Evolutionary conservation across 805 yeast species (phyloP).

Genomic region (Hanseniaspora hatyaiensis): DNA sequence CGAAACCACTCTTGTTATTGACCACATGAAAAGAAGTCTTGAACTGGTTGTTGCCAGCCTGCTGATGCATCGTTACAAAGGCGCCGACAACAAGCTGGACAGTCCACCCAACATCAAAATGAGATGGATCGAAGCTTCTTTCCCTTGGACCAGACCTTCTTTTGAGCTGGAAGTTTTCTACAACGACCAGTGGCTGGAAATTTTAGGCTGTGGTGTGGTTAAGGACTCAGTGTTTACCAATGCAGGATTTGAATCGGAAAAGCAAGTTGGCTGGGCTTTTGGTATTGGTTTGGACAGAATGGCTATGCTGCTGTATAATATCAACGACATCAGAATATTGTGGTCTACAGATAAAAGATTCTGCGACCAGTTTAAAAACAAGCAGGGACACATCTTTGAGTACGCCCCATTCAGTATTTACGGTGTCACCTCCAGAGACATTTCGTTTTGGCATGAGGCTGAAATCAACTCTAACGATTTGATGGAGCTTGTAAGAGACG

Average conservation of each 20-base stretch:
- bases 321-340: conserved; percentile 87
- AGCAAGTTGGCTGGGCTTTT: conserved; percentile 89
- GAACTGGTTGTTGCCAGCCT: conserved; percentile 75
- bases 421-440: conserved; percentile 77
- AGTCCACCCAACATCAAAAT: conserved; percentile 63
- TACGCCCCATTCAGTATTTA: conserved; percentile 84
- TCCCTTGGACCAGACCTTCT: conserved; percentile 97
- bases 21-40: conserved; percentile 74
- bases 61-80: conserved; percentile 4
- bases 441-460: conserved; percentile 70
- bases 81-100: conserved; percentile 22
- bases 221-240: conserved; percentile 63
- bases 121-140: conserved; percentile 89
- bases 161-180: conserved; percentile 99
- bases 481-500: conserved; percentile 79
- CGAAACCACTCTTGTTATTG: conserved; percentile 58
- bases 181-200: conserved; percentile 96
- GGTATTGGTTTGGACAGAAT: conserved; percentile 91
- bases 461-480: conserved; percentile 73
- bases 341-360: conserved; percentile 83
- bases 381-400: conserved; percentile 41
- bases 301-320: conserved; percentile 89
- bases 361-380: conserved; percentile 53
- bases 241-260: conserved; percentile 47
- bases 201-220: conserved; percentile 92